Conservation (phyloP, 768 basidiomycete species). For the Piloderma croceum region DNA sequence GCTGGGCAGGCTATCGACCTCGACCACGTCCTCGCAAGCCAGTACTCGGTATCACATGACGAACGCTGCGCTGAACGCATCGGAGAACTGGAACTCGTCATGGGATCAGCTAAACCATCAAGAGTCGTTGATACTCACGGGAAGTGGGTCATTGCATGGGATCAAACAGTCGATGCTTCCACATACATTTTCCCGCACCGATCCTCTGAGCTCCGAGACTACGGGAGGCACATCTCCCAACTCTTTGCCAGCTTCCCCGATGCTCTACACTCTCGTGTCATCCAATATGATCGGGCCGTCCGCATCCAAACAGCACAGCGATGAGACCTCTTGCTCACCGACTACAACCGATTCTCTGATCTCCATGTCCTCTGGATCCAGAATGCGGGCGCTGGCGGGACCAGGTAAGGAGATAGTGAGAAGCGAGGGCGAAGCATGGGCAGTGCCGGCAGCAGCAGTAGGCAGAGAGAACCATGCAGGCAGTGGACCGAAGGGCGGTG, state of each 20-base stretch:
- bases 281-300: slow-evolving; percentile 8
- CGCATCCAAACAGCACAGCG: slow-evolving; percentile 2
- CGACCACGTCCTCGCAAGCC: slow-evolving; percentile 1
- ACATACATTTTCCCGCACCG: slow-evolving; percentile 7
- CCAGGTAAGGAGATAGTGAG: too few relatives aligned
- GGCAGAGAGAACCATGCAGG: slow-evolving; percentile 12
- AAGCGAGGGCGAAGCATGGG: background rate
- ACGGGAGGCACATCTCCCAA: slow-evolving; percentile 3
- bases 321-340: slow-evolving; percentile 3
- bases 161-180: background rate
- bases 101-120: slow-evolving; percentile 3
- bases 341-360: slow-evolving; percentile 4
- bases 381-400: slow-evolving; percentile 4
- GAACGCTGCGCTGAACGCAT: too few relatives aligned
- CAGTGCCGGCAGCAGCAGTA: background rate
- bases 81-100: slow-evolving; percentile 9
- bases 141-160: slow-evolving; percentile 8
- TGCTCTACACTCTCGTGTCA: slow-evolving; percentile 4
- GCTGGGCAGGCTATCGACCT: slow-evolving; percentile 1
- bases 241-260: slow-evolving; percentile 2
- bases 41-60: too few relatives aligned
- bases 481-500: slow-evolving; percentile 19
- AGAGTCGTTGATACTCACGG: slow-evolving; percentile 6
- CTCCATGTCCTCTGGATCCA: slow-evolving; percentile 12
- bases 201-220: background rate